Evolutionary conservation across 495 filamentous ascomycete genomes (phyloP).

Genomic region (Cairneyella variabilis): DNA sequence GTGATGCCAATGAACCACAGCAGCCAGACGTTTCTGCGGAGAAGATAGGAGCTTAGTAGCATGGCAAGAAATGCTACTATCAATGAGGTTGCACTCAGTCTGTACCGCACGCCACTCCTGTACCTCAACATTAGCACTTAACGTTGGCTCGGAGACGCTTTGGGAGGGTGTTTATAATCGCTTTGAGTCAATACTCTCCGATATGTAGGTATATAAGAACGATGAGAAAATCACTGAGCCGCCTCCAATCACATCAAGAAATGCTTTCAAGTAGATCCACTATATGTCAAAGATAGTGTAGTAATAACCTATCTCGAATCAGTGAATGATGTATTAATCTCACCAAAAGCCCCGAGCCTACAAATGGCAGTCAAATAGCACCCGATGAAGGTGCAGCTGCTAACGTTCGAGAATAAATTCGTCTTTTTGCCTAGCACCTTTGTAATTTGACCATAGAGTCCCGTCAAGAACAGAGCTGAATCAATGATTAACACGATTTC

Average conservation of each 20-base stretch:
- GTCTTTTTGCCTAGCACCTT: conserved; percentile 4
- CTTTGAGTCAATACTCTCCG: conserved; percentile 4
- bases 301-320: conserved; percentile 3
- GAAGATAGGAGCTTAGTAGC: conserved; percentile 5
- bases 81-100: background rate
- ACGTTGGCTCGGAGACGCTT: background rate
- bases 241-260: conserved; percentile 6
- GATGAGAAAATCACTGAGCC: conserved; percentile 1
- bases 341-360: background rate
- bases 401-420: conserved; percentile 5
- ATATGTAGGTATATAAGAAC: conserved; percentile 3
- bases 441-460: conserved; percentile 3
- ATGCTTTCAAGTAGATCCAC: conserved; percentile 8
- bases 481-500: background rate
- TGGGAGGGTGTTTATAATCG: background rate
- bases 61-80: background rate
- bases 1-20: conserved; percentile 7
- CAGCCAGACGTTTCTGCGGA: conserved; percentile 9
- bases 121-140: too few species aligned
- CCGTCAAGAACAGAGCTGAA: conserved; percentile 8
- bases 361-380: background rate
- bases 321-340: background rate
- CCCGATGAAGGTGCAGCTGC: background rate
- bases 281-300: conserved; percentile 3
- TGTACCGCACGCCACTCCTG: conserved; percentile 9